These are phyloP conservation scores for Ochromonas danica DNA, from an alignment of 108 stramenopile genomes.

Conservation along the genomic window DNA sequence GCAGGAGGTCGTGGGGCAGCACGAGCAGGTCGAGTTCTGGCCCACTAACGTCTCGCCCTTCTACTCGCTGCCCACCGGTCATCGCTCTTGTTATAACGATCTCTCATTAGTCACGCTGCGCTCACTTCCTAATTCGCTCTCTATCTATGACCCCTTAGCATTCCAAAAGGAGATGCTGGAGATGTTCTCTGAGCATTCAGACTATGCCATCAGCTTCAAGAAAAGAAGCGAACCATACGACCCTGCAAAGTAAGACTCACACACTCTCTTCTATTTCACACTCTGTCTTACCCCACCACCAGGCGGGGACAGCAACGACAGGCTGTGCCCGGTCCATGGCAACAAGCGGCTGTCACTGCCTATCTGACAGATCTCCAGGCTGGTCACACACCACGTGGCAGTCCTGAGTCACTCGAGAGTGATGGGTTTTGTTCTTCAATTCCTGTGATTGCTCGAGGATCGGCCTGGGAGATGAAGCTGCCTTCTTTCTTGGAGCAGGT, in stretches of 20 bases:
- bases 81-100: conserved; percentile 20
- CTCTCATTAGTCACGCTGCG: background rate
- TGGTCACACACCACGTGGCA: background rate
- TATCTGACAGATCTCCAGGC: background rate
- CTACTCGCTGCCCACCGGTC: background rate
- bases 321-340: background rate
- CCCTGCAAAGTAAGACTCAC: background rate
- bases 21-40: background rate
- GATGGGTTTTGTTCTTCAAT: background rate
- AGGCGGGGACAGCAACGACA: background rate
- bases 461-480: background rate
- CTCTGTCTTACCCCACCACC: no score
- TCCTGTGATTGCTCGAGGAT: background rate
- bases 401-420: background rate
- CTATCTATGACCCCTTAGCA: background rate
- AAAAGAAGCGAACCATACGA: background rate
- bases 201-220: background rate
- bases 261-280: no score
- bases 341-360: background rate
- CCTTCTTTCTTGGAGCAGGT: background rate
- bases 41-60: background rate
- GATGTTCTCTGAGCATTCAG: background rate
- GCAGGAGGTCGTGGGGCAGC: no score
- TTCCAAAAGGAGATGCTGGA: background rate
- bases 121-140: background rate